These are phyloP conservation scores for Bullera alba DNA, from an alignment of 768 basidiomycete species.

Conservation along the genomic window DNA sequence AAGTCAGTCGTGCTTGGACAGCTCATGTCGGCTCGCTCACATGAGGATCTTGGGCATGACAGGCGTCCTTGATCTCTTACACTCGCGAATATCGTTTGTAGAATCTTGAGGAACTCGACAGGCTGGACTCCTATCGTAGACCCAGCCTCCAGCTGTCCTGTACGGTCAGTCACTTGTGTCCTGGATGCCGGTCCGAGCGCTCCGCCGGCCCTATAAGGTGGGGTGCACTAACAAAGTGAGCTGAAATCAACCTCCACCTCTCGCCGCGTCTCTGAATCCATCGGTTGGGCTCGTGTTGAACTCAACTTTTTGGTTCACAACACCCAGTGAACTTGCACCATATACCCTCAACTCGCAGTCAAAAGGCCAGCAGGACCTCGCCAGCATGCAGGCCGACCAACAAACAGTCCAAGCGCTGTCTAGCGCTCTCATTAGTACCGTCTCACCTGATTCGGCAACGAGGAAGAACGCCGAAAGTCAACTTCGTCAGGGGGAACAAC, in stretches of 20 bases:
- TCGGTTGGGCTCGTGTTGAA: neutral
- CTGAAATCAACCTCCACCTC: no score
- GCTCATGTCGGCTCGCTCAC: slow-evolving; percentile 1
- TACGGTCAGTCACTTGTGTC: no score
- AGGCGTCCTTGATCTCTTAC: no score
- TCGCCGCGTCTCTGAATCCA: no score
- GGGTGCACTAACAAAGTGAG: no score
- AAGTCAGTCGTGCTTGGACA: neutral
- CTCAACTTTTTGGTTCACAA: neutral
- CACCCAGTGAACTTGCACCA: neutral
- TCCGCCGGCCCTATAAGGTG: no score
- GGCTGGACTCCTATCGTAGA: no score
- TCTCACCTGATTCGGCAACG: slow-evolving; percentile 64
- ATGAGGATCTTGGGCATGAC: slow-evolving; percentile 20
- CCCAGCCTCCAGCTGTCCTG: no score
- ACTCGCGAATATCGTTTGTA: no score
- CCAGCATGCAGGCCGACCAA: neutral
- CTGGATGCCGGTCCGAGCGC: no score
- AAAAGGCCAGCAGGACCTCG: neutral
- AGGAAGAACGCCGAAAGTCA: slow-evolving; percentile 71
- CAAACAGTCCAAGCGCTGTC: slow-evolving; percentile 34
- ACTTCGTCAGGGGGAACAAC: slow-evolving; percentile 60
- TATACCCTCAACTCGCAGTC: neutral
- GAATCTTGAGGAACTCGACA: no score
- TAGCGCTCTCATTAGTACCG: slow-evolving; percentile 54